Conservation (phyloP, 225 moss, liverwort and hornwort genomes). For the Takakia lepidozioides region DNA sequence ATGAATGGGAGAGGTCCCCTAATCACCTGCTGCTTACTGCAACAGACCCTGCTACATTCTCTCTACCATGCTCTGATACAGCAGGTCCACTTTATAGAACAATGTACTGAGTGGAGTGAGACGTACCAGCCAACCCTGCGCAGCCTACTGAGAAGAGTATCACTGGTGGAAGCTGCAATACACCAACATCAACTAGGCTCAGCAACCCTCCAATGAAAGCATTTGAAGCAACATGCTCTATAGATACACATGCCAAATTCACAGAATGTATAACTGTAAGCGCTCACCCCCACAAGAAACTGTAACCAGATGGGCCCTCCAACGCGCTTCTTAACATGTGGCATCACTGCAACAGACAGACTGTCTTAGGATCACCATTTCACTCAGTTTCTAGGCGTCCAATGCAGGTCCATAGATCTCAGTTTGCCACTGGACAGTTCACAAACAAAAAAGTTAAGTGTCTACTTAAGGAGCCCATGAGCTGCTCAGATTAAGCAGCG, state of each 20-base stretch:
- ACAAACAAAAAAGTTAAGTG: not conserved
- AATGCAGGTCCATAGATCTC: not conserved
- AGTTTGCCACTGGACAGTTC: too few relatives aligned
- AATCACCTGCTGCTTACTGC: too few relatives aligned
- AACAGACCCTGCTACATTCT: too few relatives aligned
- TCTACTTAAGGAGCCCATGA: not conserved
- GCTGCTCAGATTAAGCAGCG: too few relatives aligned
- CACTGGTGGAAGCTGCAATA: constrained; percentile 82
- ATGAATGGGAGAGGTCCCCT: too few relatives aligned
- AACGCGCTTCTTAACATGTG: constrained; percentile 77
- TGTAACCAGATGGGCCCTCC: constrained; percentile 93
- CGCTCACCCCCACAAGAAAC: constrained; percentile 79
- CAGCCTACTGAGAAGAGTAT: constrained; percentile 86
- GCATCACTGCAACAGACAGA: constrained; percentile 62
- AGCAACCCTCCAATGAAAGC: constrained; percentile 6
- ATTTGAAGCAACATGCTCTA: not conserved
- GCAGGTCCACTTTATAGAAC: too few relatives aligned
- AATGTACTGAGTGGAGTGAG: too few relatives aligned
- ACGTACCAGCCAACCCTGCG: constrained; percentile 81
- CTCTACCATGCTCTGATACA: too few relatives aligned
- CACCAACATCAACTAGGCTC: not conserved
- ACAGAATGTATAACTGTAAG: not conserved
- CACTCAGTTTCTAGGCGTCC: not conserved
- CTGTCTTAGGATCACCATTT: not conserved
- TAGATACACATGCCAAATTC: too few relatives aligned